Percentiles rank a stretch among this genome's conserved stretches.
Evolutionary conservation across 2,329 filamentous ascomycete species (phyloP).

Genomic region (Dactylellina haptotyla): DNA sequence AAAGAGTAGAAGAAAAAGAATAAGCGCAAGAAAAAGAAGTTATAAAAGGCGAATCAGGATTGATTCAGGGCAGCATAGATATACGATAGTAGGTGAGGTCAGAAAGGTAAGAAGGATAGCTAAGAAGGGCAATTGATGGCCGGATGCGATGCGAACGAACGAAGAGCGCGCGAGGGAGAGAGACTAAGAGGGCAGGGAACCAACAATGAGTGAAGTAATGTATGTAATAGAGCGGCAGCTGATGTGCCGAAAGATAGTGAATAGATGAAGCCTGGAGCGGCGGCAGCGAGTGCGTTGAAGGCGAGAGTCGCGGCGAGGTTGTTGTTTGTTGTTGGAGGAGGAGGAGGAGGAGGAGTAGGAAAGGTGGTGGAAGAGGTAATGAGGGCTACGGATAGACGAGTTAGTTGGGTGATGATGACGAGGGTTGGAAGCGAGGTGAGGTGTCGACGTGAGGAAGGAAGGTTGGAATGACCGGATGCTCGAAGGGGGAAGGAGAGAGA

Average conservation of each 20-base stretch:
- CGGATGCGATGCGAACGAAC: constrained; percentile 34
- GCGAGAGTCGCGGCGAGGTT: constrained; percentile 1
- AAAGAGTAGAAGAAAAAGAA: constrained; percentile 53
- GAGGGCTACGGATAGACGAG: too few relatives aligned
- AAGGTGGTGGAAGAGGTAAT: too few relatives aligned
- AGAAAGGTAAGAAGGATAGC: constrained; percentile 53
- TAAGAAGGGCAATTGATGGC: constrained; percentile 22
- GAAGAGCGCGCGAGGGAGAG: constrained; percentile 47
- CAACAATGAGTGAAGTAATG: constrained; percentile 50
- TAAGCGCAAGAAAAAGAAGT: constrained; percentile 47
- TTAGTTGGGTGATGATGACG: too few relatives aligned
- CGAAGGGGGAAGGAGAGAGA: constrained; percentile 6
- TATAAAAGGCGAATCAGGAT: constrained; percentile 24
- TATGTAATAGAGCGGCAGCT: constrained; percentile 22
- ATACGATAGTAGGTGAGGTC: constrained; percentile 41
- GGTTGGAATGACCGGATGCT: neutral
- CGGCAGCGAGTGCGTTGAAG: neutral
- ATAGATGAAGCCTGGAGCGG: neutral
- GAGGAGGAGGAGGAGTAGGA: too few relatives aligned
- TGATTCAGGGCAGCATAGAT: constrained; percentile 55
- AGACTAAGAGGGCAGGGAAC: constrained; percentile 35
- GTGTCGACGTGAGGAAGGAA: constrained; percentile 11
- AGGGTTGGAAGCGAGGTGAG: constrained; percentile 23
- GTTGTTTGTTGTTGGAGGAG: too few relatives aligned
- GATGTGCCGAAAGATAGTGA: constrained; percentile 9